Conservation (phyloP, 2,329 filamentous ascomycete genomes). For the Aspergillus sp. region DNA sequence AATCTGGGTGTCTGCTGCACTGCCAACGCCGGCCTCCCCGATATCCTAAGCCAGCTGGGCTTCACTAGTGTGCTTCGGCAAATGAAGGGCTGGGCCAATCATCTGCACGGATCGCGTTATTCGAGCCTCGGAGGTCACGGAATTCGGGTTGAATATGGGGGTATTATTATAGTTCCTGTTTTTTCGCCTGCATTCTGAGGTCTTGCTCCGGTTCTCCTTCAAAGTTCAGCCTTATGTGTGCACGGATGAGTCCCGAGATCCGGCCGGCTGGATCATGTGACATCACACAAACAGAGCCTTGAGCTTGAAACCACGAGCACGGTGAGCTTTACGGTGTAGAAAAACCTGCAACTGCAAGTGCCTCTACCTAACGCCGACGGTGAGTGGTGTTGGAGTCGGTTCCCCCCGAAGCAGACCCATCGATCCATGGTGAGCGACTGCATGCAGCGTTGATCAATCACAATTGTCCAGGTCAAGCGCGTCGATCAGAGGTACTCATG, state of each 20-base stretch:
- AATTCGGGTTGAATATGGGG: background rate
- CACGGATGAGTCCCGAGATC: background rate
- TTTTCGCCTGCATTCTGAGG: too few relatives aligned
- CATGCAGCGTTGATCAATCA: background rate
- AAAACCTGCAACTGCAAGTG: background rate
- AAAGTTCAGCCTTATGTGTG: too few relatives aligned
- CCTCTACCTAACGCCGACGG: too few relatives aligned
- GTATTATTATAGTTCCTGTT: too few relatives aligned
- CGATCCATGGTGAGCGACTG: background rate
- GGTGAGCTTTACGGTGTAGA: too few relatives aligned
- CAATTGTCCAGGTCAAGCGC: background rate
- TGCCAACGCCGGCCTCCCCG: constrained; percentile 7
- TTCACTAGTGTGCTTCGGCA: constrained; percentile 5
- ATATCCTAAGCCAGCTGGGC: constrained; percentile 11
- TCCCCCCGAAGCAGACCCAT: background rate
- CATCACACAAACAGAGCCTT: background rate
- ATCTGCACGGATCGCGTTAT: background rate
- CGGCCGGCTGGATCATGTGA: background rate
- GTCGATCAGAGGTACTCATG: background rate
- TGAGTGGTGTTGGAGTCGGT: too few relatives aligned
- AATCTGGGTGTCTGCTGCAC: too few relatives aligned
- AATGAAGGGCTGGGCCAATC: background rate
- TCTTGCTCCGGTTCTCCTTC: too few relatives aligned
- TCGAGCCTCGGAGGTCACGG: background rate
- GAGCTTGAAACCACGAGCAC: too few relatives aligned